Conservation (phyloP, 2,329 filamentous ascomycete genomes). For the Chaetomium strumarium region DNA sequence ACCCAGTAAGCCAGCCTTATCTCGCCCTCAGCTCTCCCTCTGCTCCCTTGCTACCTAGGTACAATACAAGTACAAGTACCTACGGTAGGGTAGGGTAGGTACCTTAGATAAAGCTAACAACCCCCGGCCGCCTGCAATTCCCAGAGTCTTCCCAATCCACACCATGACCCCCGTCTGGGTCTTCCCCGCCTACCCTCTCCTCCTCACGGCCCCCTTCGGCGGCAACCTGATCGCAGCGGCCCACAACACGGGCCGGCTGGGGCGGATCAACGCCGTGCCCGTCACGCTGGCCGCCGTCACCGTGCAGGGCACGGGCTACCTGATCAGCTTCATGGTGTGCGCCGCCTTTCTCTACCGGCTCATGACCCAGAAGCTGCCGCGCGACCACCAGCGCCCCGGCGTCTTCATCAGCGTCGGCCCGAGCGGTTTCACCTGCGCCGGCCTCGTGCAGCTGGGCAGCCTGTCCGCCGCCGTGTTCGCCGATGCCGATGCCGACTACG, state of each 20-base stretch:
- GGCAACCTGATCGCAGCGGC: slow-evolving; percentile 47
- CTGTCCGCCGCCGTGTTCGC: slow-evolving; percentile 40
- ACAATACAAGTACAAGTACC: too few relatives aligned
- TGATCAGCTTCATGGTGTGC: slow-evolving; percentile 70
- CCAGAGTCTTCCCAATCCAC: slow-evolving; percentile 57
- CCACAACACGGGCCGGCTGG: slow-evolving; percentile 22
- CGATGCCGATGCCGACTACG: rapidly evolving
- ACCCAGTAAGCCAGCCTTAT: slow-evolving; percentile 39
- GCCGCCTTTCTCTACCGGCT: slow-evolving; percentile 78
- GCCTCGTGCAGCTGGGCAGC: slow-evolving; percentile 44
- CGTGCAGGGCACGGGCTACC: slow-evolving; percentile 49
- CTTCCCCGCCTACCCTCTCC: slow-evolving; percentile 75
- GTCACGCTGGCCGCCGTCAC: slow-evolving; percentile 46
- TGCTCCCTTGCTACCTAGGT: too few relatives aligned
- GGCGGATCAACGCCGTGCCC: slow-evolving; percentile 37
- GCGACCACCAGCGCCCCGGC: slow-evolving; percentile 68
- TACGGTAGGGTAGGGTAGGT: too few relatives aligned
- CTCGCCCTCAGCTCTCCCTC: too few relatives aligned
- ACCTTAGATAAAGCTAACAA: too few relatives aligned
- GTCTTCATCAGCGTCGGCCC: slow-evolving; percentile 85
- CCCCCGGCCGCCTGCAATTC: neutral
- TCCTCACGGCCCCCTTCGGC: slow-evolving; percentile 70
- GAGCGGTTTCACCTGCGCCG: slow-evolving; percentile 51
- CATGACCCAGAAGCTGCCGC: slow-evolving; percentile 81
- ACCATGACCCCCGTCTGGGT: slow-evolving; percentile 88